A percentile compares a stretch with the other conserved stretches of the same genome.
phyloP scores from a whole-genome alignment of 306 rosid species.

The Quercus engelmannii region DNA sequence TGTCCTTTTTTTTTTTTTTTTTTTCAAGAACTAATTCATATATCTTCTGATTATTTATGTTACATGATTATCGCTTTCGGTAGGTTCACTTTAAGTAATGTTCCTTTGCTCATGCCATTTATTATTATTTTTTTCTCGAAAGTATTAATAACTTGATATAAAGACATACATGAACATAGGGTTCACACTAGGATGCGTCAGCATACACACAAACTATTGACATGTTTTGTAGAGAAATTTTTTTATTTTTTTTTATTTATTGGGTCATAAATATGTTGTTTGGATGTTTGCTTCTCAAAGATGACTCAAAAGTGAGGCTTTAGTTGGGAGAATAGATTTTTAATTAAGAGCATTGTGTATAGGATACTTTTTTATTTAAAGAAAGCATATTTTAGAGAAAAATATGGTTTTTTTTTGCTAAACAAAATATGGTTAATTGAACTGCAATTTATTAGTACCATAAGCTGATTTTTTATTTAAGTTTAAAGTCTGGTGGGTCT shows the following conservation, averaged over 20 bases:
- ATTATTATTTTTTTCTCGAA: no score
- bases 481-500: not conserved
- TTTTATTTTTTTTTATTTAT: no score
- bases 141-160: no score
- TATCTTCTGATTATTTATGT: not conserved
- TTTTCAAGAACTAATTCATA: not conserved
- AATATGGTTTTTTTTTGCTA: no score
- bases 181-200: not conserved
- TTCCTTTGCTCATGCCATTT: no score
- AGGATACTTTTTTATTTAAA: not conserved
- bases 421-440: no score
- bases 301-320: not conserved
- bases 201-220: not conserved
- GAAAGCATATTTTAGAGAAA: no score
- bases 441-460: not conserved
- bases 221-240: no score
- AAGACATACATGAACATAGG: no score
- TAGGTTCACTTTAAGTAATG: not conserved
- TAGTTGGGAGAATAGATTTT: not conserved
- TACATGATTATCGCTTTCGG: not conserved
- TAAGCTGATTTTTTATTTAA: not conserved
- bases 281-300: not conserved
- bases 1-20: not conserved
- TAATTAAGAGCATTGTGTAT: not conserved
- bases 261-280: not conserved